Percentiles rank a stretch among this genome's conserved stretches.
phyloP scores from a whole-genome alignment of 768 basidiomycete species.

The Podaxis sp. region DNA sequence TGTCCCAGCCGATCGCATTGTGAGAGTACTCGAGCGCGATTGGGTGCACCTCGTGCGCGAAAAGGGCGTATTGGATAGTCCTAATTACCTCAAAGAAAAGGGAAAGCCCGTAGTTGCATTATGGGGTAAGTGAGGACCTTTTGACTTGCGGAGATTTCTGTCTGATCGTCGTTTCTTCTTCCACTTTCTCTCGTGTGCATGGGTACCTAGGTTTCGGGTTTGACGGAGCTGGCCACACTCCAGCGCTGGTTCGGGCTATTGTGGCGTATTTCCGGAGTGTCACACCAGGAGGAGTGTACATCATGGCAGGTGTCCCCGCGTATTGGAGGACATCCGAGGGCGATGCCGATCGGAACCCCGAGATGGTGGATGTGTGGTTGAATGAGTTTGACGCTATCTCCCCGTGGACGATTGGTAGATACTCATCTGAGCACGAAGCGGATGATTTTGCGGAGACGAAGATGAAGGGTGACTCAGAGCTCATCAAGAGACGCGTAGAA shows the following conservation, averaged over 20 bases:
- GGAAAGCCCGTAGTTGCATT: constrained; percentile 70
- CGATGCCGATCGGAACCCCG: constrained; percentile 70
- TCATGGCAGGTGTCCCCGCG: constrained; percentile 68
- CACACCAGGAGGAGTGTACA: constrained; percentile 72
- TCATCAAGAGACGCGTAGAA: constrained; percentile 50
- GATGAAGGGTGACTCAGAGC: constrained; percentile 62
- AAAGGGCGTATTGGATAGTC: constrained; percentile 63
- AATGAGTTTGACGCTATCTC: constrained; percentile 79
- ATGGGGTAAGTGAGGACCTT: constrained; percentile 49
- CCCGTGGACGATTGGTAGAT: constrained; percentile 83
- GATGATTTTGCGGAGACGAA: constrained; percentile 61
- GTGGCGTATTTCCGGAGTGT: constrained; percentile 54
- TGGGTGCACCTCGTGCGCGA: constrained; percentile 69
- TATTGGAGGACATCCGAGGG: constrained; percentile 72
- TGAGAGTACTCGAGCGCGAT: constrained; percentile 63
- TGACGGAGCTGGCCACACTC: constrained; percentile 57
- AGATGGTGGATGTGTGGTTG: constrained; percentile 66
- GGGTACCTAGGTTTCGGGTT: constrained; percentile 63
- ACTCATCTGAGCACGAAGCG: constrained; percentile 55
- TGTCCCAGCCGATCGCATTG: constrained; percentile 69
- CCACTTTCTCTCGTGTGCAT: background rate
- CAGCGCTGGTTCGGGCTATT: constrained; percentile 54
- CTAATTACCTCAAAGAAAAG: constrained; percentile 69
- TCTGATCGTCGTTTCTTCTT: constrained; percentile 1
- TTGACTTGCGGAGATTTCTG: background rate